These are phyloP conservation scores for Saraca asoca DNA, from an alignment of 331 rosid species.

Conservation along the genomic window DNA sequence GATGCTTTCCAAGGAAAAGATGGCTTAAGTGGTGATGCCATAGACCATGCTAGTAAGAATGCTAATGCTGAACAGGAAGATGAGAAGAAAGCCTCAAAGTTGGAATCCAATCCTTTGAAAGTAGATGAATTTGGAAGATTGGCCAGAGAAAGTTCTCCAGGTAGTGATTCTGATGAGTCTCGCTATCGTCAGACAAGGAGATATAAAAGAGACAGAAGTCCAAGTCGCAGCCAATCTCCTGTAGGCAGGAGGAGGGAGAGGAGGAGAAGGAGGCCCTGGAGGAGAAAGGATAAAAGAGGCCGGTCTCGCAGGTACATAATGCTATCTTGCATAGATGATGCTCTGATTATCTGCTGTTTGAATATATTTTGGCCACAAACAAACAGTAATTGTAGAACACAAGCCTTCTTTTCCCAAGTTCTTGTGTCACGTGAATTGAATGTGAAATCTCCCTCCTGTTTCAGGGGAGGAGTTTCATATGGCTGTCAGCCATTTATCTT, in stretches of 20 bases:
- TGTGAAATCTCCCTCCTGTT: slow-evolving; percentile 21
- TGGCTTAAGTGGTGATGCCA: slow-evolving; percentile 36
- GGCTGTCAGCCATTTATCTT: slow-evolving; percentile 11
- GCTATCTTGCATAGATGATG: slow-evolving; percentile 33
- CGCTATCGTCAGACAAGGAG: slow-evolving; percentile 41
- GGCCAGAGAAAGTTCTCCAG: slow-evolving; percentile 65
- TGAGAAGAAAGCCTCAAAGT: slow-evolving; percentile 45
- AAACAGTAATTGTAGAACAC: slow-evolving; percentile 17
- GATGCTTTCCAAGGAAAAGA: slow-evolving; percentile 47
- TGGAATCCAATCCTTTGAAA: slow-evolving; percentile 48
- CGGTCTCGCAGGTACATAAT: slow-evolving; percentile 76
- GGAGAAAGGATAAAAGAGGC: slow-evolving; percentile 77
- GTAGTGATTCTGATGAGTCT: slow-evolving; percentile 72
- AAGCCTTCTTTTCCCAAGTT: slow-evolving; percentile 13
- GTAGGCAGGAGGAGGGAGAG: slow-evolving; percentile 52
- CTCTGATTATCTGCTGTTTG: slow-evolving; percentile 24
- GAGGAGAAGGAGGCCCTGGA: slow-evolving; percentile 64
- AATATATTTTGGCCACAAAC: slow-evolving; percentile 4
- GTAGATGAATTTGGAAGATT: slow-evolving; percentile 91
- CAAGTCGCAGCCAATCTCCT: slow-evolving; percentile 71
- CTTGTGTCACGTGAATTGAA: slow-evolving; percentile 26
- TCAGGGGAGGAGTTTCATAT: too few relatives aligned
- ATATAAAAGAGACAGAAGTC: slow-evolving; percentile 61
- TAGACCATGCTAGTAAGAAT: slow-evolving; percentile 40
- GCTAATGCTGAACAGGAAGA: slow-evolving; percentile 41